A percentile compares a stretch with the other conserved stretches of the same genome.
phyloP scores from a whole-genome alignment of 257 asterid genomes.

The Jacaranda mimosifolia region DNA sequence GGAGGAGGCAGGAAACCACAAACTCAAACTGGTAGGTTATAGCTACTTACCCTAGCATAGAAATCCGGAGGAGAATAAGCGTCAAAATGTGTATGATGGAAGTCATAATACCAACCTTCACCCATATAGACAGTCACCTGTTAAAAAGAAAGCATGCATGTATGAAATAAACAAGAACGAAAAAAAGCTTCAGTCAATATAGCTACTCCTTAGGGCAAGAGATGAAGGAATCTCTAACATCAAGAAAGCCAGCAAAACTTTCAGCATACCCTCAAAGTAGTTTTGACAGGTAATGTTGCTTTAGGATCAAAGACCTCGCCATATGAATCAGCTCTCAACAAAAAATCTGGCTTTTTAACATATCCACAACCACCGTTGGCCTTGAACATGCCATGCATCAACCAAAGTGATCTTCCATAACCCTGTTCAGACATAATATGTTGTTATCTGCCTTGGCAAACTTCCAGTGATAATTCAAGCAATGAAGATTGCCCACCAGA shows the following conservation, averaged over 20 bases:
- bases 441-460: slow-evolving; percentile 8
- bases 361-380: slow-evolving; percentile 94
- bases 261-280: slow-evolving; percentile 73
- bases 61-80: slow-evolving; percentile 92
- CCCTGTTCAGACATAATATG: slow-evolving; percentile 60
- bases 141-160: slow-evolving; percentile 29
- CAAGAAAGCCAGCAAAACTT: neutral
- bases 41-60: slow-evolving; percentile 74
- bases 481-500: slow-evolving; percentile 26
- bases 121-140: slow-evolving; percentile 94
- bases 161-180: slow-evolving; percentile 11
- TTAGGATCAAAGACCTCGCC: slow-evolving; percentile 72
- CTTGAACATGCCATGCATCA: slow-evolving; percentile 96
- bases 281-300: slow-evolving; percentile 61
- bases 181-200: slow-evolving; percentile 3
- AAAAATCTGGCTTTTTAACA: slow-evolving; percentile 78
- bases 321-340: slow-evolving; percentile 58
- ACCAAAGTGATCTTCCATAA: slow-evolving; percentile 93
- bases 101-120: slow-evolving; percentile 92
- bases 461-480: slow-evolving; percentile 11
- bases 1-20: slow-evolving; percentile 17
- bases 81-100: slow-evolving; percentile 78
- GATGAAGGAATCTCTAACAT: neutral
- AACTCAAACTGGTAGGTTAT: neutral
- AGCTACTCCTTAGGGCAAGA: slow-evolving; percentile 22